phyloP scores from a whole-genome alignment of 768 basidiomycete species.

The Baorangia bicolor region DNA sequence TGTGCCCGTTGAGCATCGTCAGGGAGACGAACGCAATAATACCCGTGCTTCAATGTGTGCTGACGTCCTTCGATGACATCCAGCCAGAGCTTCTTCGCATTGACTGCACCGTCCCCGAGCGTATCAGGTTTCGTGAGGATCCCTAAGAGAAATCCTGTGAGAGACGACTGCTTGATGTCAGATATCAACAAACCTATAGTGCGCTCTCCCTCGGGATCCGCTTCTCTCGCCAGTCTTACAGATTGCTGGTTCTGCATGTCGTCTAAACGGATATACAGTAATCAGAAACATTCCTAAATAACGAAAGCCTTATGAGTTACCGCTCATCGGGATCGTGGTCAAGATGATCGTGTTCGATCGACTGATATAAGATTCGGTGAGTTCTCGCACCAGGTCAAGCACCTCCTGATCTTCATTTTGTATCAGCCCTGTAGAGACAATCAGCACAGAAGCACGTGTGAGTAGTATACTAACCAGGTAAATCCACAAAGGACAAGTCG shows the following conservation, averaged over 20 bases:
- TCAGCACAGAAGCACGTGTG: constrained; percentile 1
- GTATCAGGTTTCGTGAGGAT: constrained; percentile 72
- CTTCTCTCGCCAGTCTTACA: constrained; percentile 48
- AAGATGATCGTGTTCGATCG: constrained; percentile 59
- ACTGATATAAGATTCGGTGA: constrained; percentile 49
- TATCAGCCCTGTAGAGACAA: constrained; percentile 46
- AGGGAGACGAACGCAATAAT: constrained; percentile 65
- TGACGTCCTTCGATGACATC: constrained; percentile 48
- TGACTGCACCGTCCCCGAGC: constrained; percentile 42
- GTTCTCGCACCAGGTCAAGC: constrained; percentile 44
- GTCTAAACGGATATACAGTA: constrained; percentile 37
- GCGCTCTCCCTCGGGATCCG: constrained; percentile 52
- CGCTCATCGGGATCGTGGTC: constrained; percentile 64
- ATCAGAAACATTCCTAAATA: background rate
- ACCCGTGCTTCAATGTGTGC: constrained; percentile 52
- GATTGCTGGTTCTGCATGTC: constrained; percentile 69
- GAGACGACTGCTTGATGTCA: background rate
- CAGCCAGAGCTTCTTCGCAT: constrained; percentile 46
- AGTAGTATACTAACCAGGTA: constrained; percentile 42
- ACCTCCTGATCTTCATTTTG: constrained; percentile 46
- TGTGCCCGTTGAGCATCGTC: constrained; percentile 52
- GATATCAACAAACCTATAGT: constrained; percentile 52
- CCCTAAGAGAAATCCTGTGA: constrained; percentile 36
- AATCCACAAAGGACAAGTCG: constrained; percentile 52
- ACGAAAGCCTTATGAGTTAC: constrained; percentile 30